A percentile compares a stretch with the other conserved stretches of the same genome.
Conservation (phyloP, 2,329 filamentous ascomycete species). For the Aspergillus sp. region DNA sequence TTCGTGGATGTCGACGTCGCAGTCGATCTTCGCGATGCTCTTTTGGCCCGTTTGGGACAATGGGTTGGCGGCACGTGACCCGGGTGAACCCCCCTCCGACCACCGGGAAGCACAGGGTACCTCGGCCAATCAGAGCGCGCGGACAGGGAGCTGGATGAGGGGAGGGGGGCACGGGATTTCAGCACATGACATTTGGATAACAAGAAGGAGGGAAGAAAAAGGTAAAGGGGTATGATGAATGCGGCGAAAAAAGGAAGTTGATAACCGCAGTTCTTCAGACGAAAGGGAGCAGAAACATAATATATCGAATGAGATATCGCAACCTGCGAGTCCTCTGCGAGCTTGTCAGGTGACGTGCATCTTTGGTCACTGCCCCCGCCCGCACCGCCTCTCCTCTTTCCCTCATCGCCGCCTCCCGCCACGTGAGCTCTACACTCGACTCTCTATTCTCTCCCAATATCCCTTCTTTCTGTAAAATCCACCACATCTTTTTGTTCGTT, state of each 20-base stretch:
- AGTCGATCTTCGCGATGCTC: too few species aligned
- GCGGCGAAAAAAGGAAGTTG: too few species aligned
- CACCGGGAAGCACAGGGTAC: constrained; percentile 8
- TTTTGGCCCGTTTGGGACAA: too few species aligned
- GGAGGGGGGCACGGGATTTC: constrained; percentile 30
- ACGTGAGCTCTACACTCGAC: constrained; percentile 33
- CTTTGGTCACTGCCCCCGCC: constrained; percentile 14
- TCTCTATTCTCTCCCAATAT: constrained; percentile 23
- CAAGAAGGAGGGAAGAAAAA: constrained; percentile 8
- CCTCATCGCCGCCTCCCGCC: constrained; percentile 23
- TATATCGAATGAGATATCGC: too few species aligned
- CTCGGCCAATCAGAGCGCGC: constrained; percentile 22
- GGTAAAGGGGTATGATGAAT: too few species aligned
- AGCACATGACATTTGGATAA: constrained; percentile 29
- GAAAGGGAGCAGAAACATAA: too few species aligned
- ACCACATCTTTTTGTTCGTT: constrained; percentile 13
- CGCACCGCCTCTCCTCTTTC: constrained; percentile 8
- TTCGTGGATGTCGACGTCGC: too few species aligned
- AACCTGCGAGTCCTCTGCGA: too few species aligned
- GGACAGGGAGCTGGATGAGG: background rate
- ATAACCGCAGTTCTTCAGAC: too few species aligned
- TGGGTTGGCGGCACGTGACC: too few species aligned
- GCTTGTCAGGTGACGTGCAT: constrained; percentile 9
- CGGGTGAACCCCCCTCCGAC: constrained; percentile 1
- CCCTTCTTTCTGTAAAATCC: constrained; percentile 22